Conservation (phyloP, 2,329 filamentous ascomycete species). For the Aspergillus brunneoviolaceus region DNA sequence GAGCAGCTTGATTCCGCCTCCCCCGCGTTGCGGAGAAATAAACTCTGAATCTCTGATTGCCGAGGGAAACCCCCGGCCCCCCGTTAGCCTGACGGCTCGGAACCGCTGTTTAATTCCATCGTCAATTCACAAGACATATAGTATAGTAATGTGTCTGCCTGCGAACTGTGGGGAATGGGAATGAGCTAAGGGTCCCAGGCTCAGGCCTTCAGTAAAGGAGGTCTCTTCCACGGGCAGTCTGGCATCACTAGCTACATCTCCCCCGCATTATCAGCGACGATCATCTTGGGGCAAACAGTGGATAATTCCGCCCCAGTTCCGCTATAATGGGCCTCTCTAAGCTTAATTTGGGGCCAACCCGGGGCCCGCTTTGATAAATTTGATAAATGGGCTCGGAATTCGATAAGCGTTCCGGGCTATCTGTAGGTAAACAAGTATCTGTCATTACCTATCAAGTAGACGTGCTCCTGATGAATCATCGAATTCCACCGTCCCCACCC, state of each 20-base stretch:
- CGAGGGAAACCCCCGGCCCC: neutral
- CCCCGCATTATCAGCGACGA: conserved; percentile 2
- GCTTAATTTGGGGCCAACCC: neutral
- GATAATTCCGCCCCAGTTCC: conserved; percentile 6
- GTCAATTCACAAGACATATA: neutral
- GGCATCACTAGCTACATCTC: neutral
- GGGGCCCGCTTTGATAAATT: neutral
- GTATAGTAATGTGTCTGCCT: neutral
- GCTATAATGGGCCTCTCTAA: neutral
- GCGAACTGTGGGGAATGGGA: neutral
- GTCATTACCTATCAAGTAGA: conserved; percentile 1
- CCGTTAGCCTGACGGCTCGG: neutral
- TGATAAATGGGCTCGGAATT: conserved; percentile 18
- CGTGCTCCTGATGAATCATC: conserved; percentile 7
- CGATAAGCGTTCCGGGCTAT: conserved; percentile 18
- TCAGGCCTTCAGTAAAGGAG: neutral
- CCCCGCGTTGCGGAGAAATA: conserved; percentile 9
- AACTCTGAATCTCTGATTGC: neutral
- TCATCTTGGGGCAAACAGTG: neutral
- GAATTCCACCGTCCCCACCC: neutral
- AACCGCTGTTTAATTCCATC: neutral
- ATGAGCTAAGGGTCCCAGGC: neutral
- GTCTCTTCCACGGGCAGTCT: neutral
- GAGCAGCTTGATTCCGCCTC: neutral
- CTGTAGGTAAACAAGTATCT: conserved; percentile 6